Percentiles rank a stretch among this genome's conserved stretches.
phyloP scores from a whole-genome alignment of 495 filamentous ascomycete genomes.

The Apodospora peruviana region DNA sequence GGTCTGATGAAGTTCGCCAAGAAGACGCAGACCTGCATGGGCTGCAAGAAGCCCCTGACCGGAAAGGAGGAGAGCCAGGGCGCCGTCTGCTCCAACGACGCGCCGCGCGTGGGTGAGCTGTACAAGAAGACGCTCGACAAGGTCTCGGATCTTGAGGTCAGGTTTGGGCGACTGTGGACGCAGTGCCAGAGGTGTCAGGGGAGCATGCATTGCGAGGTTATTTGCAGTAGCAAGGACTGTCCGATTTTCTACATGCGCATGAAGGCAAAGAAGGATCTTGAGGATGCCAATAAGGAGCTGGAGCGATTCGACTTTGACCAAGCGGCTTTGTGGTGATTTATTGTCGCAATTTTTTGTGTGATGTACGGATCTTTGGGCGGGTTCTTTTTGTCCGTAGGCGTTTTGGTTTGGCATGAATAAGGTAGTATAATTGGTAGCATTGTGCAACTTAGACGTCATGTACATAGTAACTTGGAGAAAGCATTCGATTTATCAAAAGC shows the following conservation, averaged over 20 bases:
- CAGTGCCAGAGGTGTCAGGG: constrained; percentile 98
- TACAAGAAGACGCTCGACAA: constrained; percentile 87
- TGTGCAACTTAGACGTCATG: no score
- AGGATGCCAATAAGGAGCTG: constrained; percentile 89
- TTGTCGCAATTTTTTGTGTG: background rate
- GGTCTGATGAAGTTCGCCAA: constrained; percentile 98
- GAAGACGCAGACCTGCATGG: constrained; percentile 96
- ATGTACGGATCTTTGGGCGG: background rate
- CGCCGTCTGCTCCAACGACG: constrained; percentile 82
- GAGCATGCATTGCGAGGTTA: constrained; percentile 95
- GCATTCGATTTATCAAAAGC: no score
- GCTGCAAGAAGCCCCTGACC: constrained; percentile 91
- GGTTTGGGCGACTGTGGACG: constrained; percentile 92
- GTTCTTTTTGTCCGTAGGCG: background rate
- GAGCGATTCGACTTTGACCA: constrained; percentile 82
- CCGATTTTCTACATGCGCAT: constrained; percentile 99
- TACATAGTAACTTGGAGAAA: no score
- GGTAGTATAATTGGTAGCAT: no score
- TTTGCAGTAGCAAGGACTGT: constrained; percentile 92
- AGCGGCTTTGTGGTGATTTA: constrained; percentile 39
- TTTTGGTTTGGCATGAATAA: no score
- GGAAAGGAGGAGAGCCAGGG: constrained; percentile 73
- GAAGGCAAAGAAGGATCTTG: constrained; percentile 99
- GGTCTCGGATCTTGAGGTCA: constrained; percentile 84
- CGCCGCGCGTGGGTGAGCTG: constrained; percentile 79